Base-by-base conservation (phyloP, 148 eudicot genomes). In the Fagopyrum tataricum region DNA sequence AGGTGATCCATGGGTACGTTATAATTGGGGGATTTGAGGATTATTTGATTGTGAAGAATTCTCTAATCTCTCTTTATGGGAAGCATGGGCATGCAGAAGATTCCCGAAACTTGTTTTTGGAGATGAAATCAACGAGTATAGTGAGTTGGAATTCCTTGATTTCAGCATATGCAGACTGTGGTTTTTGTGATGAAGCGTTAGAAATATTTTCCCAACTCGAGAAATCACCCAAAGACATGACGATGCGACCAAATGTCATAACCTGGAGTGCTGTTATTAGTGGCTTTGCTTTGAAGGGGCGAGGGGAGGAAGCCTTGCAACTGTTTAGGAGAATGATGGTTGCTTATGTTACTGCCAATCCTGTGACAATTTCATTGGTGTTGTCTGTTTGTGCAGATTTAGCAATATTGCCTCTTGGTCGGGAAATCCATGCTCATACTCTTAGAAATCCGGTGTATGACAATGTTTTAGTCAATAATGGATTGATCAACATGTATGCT, bases 91-190 rank as follows among this genome's bases (percentile, higher is more conserved):
- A 72, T 74, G 66, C 82, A 24, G 44, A 64, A 67, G 78, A 78
- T 64, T 88, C 90, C 13, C 79, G 75, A 66, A 69, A 51, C 73
- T 71, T 89, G 69, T 87, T 89, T 75, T 76, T 79, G 11, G 81
- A 74, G 71, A 78, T 84, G 68, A 59, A 85, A 78, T 42, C 4
- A n/a, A 89, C 82, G 78, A 83, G 78, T 79, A 40, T 85, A 61
- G 84, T 83, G 61, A 87, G 85, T 79, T 87, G 90, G 93, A 89
- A 89, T 61, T 83, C 86, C 55, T 80, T 89, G 73, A 87, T 89
- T 71, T 81, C 93, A 17, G 83, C 84, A n/a, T 83, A 80, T 85
- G 80, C 88, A 18, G 87, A 85, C 73, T 77, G 78, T 68, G 90
- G 93, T 17, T 79, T 79, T 4, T 86, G 88, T 76, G 87, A 87